These are phyloP conservation scores for Cystobasidium pallidum DNA, from an alignment of 1,284 basidiomycete species.

Conservation along the genomic window DNA sequence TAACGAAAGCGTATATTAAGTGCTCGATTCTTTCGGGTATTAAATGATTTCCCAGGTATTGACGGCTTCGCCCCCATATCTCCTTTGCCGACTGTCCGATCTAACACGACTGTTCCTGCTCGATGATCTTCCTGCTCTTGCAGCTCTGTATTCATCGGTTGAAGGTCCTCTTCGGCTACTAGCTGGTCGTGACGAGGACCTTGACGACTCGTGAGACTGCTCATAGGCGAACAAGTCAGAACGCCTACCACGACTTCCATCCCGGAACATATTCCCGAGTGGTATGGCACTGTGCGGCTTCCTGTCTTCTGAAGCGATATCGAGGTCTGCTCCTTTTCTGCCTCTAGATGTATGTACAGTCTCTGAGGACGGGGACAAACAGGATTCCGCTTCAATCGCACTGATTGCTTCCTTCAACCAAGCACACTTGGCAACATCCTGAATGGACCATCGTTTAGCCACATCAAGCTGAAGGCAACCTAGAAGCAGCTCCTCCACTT, in stretches of 20 bases:
- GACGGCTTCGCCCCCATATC: constrained; percentile 33
- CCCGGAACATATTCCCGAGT: neutral
- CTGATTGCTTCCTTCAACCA: constrained; percentile 66
- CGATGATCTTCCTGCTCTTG: constrained; percentile 17
- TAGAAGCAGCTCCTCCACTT: constrained; percentile 63
- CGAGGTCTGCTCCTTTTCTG: constrained; percentile 7
- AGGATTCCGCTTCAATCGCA: constrained; percentile 56
- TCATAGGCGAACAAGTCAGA: constrained; percentile 4
- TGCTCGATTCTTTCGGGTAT: neutral
- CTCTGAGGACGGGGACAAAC: neutral
- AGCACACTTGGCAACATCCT: constrained; percentile 71
- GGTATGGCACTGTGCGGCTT: neutral
- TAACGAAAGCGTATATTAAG: neutral
- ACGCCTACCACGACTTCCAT: constrained; percentile 28
- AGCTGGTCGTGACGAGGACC: neutral
- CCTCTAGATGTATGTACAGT: neutral
- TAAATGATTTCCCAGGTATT: constrained; percentile 42
- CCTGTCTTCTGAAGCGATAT: neutral
- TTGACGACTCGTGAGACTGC: constrained; percentile 11
- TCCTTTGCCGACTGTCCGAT: constrained; percentile 26
- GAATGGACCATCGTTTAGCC: constrained; percentile 70
- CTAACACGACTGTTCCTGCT: constrained; percentile 15
- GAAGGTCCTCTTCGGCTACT: constrained; percentile 36
- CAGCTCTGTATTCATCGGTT: constrained; percentile 33
- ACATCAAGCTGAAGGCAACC: constrained; percentile 73